phyloP scores from a whole-genome alignment of 495 filamentous ascomycete species.

The Aspergillus bertholletiae region DNA sequence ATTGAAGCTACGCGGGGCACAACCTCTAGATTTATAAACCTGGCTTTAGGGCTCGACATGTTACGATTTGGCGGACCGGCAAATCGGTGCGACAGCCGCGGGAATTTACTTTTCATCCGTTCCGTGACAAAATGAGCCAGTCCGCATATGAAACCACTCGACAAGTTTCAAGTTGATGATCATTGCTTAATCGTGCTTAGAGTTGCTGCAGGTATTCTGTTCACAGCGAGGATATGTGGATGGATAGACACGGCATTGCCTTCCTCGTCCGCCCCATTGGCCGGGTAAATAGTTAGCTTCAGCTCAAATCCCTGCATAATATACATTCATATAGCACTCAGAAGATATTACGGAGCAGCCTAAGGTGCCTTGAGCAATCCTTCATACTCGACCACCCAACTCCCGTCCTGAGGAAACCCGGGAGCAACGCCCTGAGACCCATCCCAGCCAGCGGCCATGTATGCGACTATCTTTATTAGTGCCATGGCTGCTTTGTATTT shows the following conservation, averaged over 20 bases:
- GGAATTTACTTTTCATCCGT: background rate
- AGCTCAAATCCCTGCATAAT: background rate
- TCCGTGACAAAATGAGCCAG: background rate
- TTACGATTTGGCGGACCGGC: background rate
- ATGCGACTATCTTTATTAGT: slow-evolving; percentile 11
- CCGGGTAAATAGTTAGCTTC: background rate
- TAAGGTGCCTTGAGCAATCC: slow-evolving; percentile 8
- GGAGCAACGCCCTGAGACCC: slow-evolving; percentile 10
- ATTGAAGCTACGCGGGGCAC: too few relatives aligned
- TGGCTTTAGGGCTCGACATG: background rate
- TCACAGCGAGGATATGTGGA: too few relatives aligned
- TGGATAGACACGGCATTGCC: background rate
- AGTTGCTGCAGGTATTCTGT: background rate
- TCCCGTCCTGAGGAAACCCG: slow-evolving; percentile 10
- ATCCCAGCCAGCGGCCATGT: slow-evolving; percentile 12
- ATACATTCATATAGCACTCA: background rate
- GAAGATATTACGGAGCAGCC: background rate
- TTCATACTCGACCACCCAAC: slow-evolving; percentile 13
- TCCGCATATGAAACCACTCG: background rate
- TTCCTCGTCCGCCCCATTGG: background rate
- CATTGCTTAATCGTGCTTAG: background rate
- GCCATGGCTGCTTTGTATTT: background rate
- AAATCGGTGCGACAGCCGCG: background rate
- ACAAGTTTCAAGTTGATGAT: background rate
- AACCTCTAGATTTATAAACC: background rate